Evolutionary conservation across 2,329 filamentous ascomycete genomes (phyloP).

Genomic region (Penicillium sp.): DNA sequence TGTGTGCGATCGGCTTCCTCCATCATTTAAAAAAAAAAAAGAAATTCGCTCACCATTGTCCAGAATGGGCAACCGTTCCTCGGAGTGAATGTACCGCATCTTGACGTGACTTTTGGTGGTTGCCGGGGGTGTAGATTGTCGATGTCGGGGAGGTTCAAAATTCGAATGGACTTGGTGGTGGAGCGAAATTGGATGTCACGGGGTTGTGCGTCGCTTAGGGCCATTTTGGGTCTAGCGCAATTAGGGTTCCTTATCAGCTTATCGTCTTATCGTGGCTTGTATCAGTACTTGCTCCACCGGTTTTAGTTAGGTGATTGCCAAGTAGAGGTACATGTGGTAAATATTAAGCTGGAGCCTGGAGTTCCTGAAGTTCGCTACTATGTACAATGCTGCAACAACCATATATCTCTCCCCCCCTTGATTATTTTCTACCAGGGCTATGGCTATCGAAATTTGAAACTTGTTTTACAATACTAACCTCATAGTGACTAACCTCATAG

Average conservation of each 20-base stretch:
- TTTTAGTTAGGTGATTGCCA: background rate
- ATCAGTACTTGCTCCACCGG: background rate
- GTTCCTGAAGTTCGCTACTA: conserved; percentile 3
- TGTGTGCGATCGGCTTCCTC: conserved; percentile 17
- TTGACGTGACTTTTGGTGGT: conserved; percentile 58
- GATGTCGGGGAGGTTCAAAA: conserved; percentile 44
- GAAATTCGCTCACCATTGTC: conserved; percentile 75
- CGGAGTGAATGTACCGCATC: conserved; percentile 99
- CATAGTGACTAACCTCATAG: conserved; percentile 6
- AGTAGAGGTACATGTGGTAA: conserved; percentile 4
- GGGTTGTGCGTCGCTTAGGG: conserved; percentile 49
- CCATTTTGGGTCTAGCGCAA: conserved; percentile 37
- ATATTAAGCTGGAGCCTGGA: background rate
- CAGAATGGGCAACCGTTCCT: conserved; percentile 92
- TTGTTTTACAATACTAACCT: conserved; percentile 5
- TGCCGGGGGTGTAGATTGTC: conserved; percentile 42
- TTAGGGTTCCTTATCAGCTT: conserved; percentile 37
- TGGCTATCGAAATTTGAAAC: conserved; percentile 3
- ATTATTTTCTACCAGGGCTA: background rate
- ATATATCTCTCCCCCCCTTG: background rate
- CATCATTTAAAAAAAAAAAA: conserved; percentile 27
- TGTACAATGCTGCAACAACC: conserved; percentile 3
- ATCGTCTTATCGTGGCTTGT: conserved; percentile 18
- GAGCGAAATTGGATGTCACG: conserved; percentile 42
- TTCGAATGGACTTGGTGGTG: conserved; percentile 40